Base-by-base conservation (phyloP, 345 rosid species). In the Euphorbia peplus region DNA sequence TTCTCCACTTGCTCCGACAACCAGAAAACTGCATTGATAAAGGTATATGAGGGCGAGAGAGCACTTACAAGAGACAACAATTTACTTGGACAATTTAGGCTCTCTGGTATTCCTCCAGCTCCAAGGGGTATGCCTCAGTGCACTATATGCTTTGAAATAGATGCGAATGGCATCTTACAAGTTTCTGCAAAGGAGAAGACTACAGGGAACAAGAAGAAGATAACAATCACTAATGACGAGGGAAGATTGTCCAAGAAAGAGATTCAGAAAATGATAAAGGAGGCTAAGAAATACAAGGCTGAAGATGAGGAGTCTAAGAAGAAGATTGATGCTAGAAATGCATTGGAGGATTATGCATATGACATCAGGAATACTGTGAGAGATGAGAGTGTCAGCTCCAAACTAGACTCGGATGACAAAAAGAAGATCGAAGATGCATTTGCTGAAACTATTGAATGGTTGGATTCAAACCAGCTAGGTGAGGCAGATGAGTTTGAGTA, bases 201-300 rank as follows among this genome's bases (percentile, higher is more conserved):
- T 12, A 60, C 76, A 8, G 77, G 77, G 22, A 60, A 67, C 46
- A 73, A 73, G 68, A 73, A 67, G 63, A 42, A 60, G 68, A 67
- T 73, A 15, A 67, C 77, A 7, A 67, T 73, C 57, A 73, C 77
- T 4, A 67, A 67, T 13, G 68, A 73, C 19, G 54, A 61, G 58
- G 72, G 77, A 3, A 73, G 72, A 67, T 26, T 42, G 47, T 42
- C 47, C 3, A 42, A 8, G 47, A 42, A 42, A 42, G 47, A 42
- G 13, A 42, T 7, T 42, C 10, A 42, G 47, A 42, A 42, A 42
- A 42, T 42, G 47, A 7, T 2, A 42, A 13, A 2, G 47, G 47
- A 42, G 11, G 47, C 15, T 13, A 13, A 42, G 47, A 42, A 13
- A 42, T 42, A 42, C 47, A 42, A 42, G 47, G 47, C 47, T 42